Evolutionary conservation across 2,329 filamentous ascomycete genomes (phyloP).

Genomic region (Xylariomycetidae sp.): DNA sequence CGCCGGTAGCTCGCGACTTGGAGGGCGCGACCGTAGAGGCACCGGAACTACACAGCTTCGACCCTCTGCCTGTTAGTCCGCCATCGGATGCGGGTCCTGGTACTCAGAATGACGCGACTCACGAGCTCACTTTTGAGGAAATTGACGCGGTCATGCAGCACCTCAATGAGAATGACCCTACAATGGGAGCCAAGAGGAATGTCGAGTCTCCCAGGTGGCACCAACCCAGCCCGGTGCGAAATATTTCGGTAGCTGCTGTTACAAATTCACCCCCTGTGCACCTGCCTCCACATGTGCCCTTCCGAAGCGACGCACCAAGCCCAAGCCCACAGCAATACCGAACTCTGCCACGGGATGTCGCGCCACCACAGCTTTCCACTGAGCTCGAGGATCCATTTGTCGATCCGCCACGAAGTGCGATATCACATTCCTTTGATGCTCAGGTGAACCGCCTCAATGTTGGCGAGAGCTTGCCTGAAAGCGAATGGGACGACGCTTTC

Average conservation of each 20-base stretch:
- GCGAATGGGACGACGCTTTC: constrained; percentile 89
- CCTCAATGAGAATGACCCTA: constrained; percentile 68
- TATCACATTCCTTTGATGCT: constrained; percentile 45
- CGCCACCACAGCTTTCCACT: constrained; percentile 42
- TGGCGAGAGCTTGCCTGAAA: constrained; percentile 62
- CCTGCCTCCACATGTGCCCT: constrained; percentile 42
- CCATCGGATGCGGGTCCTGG: constrained; percentile 22
- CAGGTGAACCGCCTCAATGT: constrained; percentile 60
- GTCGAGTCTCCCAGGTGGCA: constrained; percentile 44
- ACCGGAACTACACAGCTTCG: constrained; percentile 27
- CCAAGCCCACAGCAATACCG: constrained; percentile 60
- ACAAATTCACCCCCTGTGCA: constrained; percentile 49
- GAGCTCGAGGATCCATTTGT: constrained; percentile 61
- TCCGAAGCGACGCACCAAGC: constrained; percentile 68
- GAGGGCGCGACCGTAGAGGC: constrained; percentile 12
- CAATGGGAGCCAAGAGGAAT: constrained; percentile 67
- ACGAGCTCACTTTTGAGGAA: constrained; percentile 65
- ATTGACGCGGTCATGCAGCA: constrained; percentile 92
- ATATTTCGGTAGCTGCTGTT: constrained; percentile 32
- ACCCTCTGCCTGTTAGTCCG: constrained; percentile 27
- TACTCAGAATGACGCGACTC: constrained; percentile 18
- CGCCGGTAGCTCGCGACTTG: constrained; percentile 4
- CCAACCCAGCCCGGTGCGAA: constrained; percentile 36
- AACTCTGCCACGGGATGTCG: constrained; percentile 41
- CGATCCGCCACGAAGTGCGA: constrained; percentile 43